Evolutionary conservation across 352 stramenopile species (phyloP), one percentile per base, ranked within the genome.

Genomic region (Elongisporangium prolatum): DNA sequence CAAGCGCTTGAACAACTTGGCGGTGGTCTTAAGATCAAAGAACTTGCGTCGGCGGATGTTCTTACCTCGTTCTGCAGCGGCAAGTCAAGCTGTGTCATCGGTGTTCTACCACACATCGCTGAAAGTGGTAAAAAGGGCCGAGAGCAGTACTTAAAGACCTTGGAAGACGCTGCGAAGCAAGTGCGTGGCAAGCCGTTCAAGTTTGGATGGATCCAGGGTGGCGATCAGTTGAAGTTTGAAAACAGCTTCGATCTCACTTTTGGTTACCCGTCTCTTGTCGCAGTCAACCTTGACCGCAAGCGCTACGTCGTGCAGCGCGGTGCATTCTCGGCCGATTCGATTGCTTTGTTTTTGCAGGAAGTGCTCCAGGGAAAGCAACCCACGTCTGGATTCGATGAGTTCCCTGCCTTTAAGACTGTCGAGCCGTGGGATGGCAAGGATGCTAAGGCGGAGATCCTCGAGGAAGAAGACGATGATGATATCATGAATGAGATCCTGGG

Each of bases 121-220:
- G 92, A 98, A 60, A 77, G 85, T 48, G 85, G 90, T 40, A 96
- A 96, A 63, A 69, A 59, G 40, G 90, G 72, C 2, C 86, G 93
- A 55, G 84, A 97, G 18, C 72, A 61, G 9, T 96, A 97, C 69
- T 56, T 98, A n/a, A 68, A 62, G 9, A 92, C 79, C 20, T 65
- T 98, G 5, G 75, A 88, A 56, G 78, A 83, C 17, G 83, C 80
- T 0, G 90, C 89, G 4, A 96, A 97, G 71, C 64, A 86, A 53
- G 85, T 96, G 34, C 83, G 86, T 20, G 87, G 84, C 56, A 96
- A 96, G 71, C 91, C 89, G 22, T 95, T 97, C 65, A 89, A 84
- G 63, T 97, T 97, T 59, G 78, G 77, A 3, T 98, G 93, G 93
- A 84, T 95, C 47, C 85, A 97, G 57, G 92, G 84, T 14, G 89